Percentiles rank a stretch among this genome's conserved stretches.
Conservation (phyloP, 2,329 filamentous ascomycete genomes). For the Penicillium sp. region DNA sequence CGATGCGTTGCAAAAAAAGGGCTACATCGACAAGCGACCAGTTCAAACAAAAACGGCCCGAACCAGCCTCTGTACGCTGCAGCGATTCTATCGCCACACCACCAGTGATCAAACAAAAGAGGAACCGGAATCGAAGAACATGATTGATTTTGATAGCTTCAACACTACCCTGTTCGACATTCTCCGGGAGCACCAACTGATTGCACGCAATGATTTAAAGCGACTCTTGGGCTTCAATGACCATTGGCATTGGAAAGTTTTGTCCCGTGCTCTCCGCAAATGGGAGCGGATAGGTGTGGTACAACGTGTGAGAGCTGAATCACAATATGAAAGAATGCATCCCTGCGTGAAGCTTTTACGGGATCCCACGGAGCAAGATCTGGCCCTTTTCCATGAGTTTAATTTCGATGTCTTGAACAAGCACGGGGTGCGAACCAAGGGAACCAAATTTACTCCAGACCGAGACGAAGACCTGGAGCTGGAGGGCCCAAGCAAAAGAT, state of each 20-base stretch:
- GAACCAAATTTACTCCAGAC: not conserved
- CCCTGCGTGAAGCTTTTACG: slow-evolving; percentile 46
- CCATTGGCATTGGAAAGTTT: slow-evolving; percentile 39
- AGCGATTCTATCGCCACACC: slow-evolving; percentile 42
- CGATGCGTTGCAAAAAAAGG: slow-evolving; percentile 54
- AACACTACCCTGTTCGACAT: slow-evolving; percentile 48
- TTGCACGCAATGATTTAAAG: slow-evolving; percentile 54
- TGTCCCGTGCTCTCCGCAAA: slow-evolving; percentile 45
- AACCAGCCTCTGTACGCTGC: slow-evolving; percentile 57
- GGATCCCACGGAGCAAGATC: slow-evolving; percentile 40
- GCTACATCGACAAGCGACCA: slow-evolving; percentile 59
- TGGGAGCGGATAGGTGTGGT: slow-evolving; percentile 47
- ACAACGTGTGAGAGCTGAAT: slow-evolving; percentile 43
- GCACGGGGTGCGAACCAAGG: slow-evolving; percentile 18
- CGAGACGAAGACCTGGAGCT: slow-evolving; percentile 27
- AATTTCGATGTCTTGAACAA: slow-evolving; percentile 28
- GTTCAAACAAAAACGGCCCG: slow-evolving; percentile 49
- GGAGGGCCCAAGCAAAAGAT: slow-evolving; percentile 22
- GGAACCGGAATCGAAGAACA: slow-evolving; percentile 14
- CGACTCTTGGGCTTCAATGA: slow-evolving; percentile 43
- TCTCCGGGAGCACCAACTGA: slow-evolving; percentile 50
- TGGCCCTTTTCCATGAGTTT: slow-evolving; percentile 41
- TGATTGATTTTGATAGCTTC: slow-evolving; percentile 52
- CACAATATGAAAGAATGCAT: slow-evolving; percentile 42
- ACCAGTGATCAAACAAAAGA: slow-evolving; percentile 12